Conservation (phyloP, 2,329 filamentous ascomycete species). For the Clonostachys chloroleuca region DNA sequence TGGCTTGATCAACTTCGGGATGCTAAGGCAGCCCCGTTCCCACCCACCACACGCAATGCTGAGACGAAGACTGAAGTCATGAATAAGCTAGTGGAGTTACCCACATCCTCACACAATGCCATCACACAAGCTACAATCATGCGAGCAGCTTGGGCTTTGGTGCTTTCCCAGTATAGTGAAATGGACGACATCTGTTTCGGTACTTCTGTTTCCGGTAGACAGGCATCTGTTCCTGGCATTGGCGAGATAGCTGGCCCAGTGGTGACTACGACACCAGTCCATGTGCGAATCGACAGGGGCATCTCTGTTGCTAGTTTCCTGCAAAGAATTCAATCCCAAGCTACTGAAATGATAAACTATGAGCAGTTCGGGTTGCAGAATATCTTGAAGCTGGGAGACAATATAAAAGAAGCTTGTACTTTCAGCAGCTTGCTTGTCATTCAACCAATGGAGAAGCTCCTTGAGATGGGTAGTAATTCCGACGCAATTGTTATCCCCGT, state of each 20-base stretch:
- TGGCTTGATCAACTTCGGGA: constrained; percentile 5
- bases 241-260: constrained; percentile 11
- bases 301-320: constrained; percentile 7
- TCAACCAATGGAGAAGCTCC: background rate
- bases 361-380: constrained; percentile 12
- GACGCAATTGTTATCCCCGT: background rate
- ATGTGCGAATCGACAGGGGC: constrained; percentile 2
- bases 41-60: background rate
- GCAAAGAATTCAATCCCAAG: constrained; percentile 7
- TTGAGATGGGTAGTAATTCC: background rate
- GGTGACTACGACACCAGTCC: constrained; percentile 11
- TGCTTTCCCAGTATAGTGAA: background rate
- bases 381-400: constrained; percentile 10
- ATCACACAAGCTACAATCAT: background rate
- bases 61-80: constrained; percentile 23
- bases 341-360: constrained; percentile 6
- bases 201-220: background rate
- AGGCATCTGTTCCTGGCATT: constrained; percentile 8
- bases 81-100: constrained; percentile 27
- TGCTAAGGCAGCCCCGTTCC: constrained; percentile 5
- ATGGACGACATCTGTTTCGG: background rate
- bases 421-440: constrained; percentile 1
- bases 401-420: background rate
- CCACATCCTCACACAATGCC: background rate
- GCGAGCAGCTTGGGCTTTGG: background rate